These are phyloP conservation scores for Psilocybe sp. DNA, from an alignment of 768 basidiomycete species.

Conservation along the genomic window DNA sequence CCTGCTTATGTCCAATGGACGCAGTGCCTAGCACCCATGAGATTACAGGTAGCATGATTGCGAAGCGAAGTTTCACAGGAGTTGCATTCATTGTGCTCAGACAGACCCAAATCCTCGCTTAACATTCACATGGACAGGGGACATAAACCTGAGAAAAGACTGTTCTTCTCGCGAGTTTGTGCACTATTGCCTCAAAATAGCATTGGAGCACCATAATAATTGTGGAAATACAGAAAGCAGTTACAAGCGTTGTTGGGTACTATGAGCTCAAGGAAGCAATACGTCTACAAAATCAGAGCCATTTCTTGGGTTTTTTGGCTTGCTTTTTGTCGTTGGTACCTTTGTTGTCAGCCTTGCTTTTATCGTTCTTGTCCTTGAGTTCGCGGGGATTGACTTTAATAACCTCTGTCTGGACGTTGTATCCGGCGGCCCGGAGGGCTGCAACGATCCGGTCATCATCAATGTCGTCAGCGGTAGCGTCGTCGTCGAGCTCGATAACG, in stretches of 20 bases:
- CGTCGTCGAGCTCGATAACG: slow-evolving; percentile 46
- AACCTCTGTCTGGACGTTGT: slow-evolving; percentile 40
- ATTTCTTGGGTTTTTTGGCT: slow-evolving; percentile 11
- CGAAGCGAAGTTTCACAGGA: no score
- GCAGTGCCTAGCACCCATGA: no score
- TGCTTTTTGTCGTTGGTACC: slow-evolving; percentile 8
- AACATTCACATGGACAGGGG: slow-evolving; percentile 3
- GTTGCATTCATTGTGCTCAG: not conserved
- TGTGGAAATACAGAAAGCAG: slow-evolving; percentile 18
- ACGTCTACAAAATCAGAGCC: slow-evolving; percentile 15
- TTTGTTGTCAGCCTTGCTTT: slow-evolving; percentile 22
- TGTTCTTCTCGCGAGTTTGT: slow-evolving; percentile 6
- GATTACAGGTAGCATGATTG: no score
- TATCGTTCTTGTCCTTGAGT: slow-evolving; percentile 19
- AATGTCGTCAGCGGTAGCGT: slow-evolving; percentile 36
- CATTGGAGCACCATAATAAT: slow-evolving; percentile 4
- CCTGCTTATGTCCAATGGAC: no score
- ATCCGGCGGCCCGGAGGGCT: slow-evolving; percentile 51
- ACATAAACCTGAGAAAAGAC: slow-evolving; percentile 5
- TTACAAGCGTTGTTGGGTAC: slow-evolving; percentile 1
- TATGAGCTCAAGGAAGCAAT: slow-evolving; percentile 1
- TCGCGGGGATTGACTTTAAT: slow-evolving; percentile 13
- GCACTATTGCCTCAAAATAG: slow-evolving; percentile 1
- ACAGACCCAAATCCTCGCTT: not conserved
- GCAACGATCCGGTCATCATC: slow-evolving; percentile 40